Base-by-base conservation (phyloP, 116 monocot genomes). In the Posidonia oceanica region DNA sequence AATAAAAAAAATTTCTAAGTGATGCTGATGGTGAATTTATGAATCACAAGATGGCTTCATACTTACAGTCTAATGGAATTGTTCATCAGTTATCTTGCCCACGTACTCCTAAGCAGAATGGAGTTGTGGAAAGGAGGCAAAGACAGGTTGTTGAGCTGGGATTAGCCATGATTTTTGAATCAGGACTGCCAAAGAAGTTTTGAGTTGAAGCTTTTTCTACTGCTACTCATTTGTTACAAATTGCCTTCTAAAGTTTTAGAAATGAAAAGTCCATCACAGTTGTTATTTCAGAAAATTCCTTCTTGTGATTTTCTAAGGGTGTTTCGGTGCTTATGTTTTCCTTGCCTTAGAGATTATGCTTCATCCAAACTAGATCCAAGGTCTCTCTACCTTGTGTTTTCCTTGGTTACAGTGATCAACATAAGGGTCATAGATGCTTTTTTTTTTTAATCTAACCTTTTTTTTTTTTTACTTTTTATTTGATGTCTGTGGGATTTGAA, bases 41-140 rank as follows among this genome's bases (percentile, higher is more conserved):
- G 13, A 66, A 66, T 2, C 7, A 16, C 4, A 16, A 14, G 4
- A 4, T 37, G 0, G 7, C 2, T 1, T 5, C 11, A 64, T 51
- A 18, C 16, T 4, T 36, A n/a, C 2, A 66, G 2, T 29, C 29
- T 29, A 29, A 42, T 39, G 39, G 39, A 12, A 66, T 41, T 4
- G 20, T 16, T 12, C 73, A 64, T 42, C 51, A 2, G 4, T 11
- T 73, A 5, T 73, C 52, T 5, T 73, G 64, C 52, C 61, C 52
- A 14, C 23, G 54, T 36, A 53, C 63, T 10, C 63, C 64, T 17
- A 3, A 64, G 14, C 64, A 73, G 22, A 63, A 64, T 73, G 73
- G 71, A 4, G 3, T 18, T n/a, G 36, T 36, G 5, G 53, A 73
- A 51, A 41, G 52, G 14, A 73, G 59, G 37, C 64, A 73, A 54